A percentile compares a stretch with the other conserved stretches of the same genome.
Conservation (phyloP, 1,139 yeast species). For the Keqinozyma sinolaborantium region DNA sequence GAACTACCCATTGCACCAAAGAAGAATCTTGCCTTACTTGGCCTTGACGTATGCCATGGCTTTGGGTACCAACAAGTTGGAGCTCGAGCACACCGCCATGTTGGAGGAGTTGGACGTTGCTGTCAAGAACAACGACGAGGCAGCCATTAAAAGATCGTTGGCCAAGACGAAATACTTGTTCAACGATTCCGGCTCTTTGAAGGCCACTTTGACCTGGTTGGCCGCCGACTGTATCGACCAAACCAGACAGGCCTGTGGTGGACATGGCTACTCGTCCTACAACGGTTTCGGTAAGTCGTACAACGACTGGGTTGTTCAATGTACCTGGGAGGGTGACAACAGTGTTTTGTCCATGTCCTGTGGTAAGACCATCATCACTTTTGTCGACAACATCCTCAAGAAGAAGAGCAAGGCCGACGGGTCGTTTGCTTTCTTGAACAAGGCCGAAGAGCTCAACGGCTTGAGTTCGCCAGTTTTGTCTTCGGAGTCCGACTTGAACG, state of each 20-base stretch:
- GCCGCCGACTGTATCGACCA: conserved; percentile 44
- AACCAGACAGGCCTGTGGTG: conserved; percentile 49
- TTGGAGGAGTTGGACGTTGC: conserved; percentile 33
- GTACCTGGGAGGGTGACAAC: conserved; percentile 54
- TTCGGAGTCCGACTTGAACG: conserved; percentile 23
- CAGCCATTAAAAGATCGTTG: conserved; percentile 28
- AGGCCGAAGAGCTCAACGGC: conserved; percentile 24
- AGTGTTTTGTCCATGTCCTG: conserved; percentile 40
- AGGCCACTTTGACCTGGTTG: conserved; percentile 45
- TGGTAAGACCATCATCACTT: conserved; percentile 40
- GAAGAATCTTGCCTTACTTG: conserved; percentile 42
- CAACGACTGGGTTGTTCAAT: conserved; percentile 49
- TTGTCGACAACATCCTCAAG: conserved; percentile 19
- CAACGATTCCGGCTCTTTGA: conserved; percentile 43
- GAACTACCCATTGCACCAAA: conserved; percentile 48
- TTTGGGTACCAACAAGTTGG: conserved; percentile 37
- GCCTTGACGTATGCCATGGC: conserved; percentile 42
- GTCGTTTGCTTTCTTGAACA: conserved; percentile 30
- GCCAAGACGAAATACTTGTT: conserved; percentile 38
- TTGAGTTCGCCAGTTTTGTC: conserved; percentile 18
- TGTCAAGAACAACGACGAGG: conserved; percentile 30
- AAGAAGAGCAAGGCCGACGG: conserved; percentile 29
- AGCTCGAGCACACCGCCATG: conserved; percentile 24
- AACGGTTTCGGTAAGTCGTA: conserved; percentile 45
- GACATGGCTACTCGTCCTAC: conserved; percentile 47